Conservation (phyloP, 257 asterid species). For the Capsicum baccatum region DNA sequence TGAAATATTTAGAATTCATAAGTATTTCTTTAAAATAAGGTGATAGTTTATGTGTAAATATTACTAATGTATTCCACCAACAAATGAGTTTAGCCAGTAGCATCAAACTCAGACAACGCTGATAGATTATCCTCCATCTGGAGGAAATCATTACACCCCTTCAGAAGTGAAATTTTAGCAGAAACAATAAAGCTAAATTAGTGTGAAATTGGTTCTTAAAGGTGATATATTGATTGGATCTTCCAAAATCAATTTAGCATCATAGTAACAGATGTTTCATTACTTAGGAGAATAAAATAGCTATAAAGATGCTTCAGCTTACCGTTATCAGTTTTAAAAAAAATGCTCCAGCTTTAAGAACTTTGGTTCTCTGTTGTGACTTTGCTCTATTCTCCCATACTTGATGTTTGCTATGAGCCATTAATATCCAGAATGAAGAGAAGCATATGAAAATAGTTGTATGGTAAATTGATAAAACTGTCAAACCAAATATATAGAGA, state of each 20-base stretch:
- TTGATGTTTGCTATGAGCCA: background rate
- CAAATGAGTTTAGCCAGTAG: background rate
- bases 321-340: no score
- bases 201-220: no score
- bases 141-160: no score
- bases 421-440: background rate
- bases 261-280: background rate
- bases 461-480: background rate
- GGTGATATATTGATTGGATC: no score
- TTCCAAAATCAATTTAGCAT: background rate
- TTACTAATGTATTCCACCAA: background rate
- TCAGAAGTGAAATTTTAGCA: no score
- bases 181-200: no score
- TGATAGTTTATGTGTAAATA: background rate
- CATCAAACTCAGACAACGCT: no score
- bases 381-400: background rate
- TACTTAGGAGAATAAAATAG: background rate
- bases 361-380: background rate
- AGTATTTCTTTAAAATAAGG: background rate
- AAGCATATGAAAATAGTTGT: background rate
- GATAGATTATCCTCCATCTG: no score
- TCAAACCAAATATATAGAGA: background rate
- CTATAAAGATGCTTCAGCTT: background rate
- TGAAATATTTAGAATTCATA: background rate
- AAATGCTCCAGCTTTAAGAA: background rate